Evolutionary conservation across 306 rosid genomes (phyloP).

Genomic region (Corylus avellana): DNA sequence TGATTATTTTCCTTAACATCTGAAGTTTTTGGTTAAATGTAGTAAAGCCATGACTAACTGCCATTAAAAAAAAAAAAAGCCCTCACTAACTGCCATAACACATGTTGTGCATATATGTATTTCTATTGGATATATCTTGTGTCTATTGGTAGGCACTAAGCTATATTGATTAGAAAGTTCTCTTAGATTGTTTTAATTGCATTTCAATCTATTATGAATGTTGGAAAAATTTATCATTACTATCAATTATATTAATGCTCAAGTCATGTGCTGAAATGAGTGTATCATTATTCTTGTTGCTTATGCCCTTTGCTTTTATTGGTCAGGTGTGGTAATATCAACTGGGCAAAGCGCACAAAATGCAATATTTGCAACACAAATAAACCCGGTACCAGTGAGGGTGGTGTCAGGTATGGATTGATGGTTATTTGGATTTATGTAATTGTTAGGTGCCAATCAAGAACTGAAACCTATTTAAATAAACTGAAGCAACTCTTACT

Average conservation of each 20-base stretch:
- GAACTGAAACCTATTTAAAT: not conserved
- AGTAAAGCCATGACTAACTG: not conserved
- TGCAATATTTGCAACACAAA: conserved; percentile 98
- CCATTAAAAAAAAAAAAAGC: not conserved
- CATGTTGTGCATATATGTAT: not conserved
- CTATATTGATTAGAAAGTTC: not conserved
- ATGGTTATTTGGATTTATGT: conserved; percentile 17
- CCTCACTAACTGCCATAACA: not conserved
- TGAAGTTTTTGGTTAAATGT: not conserved
- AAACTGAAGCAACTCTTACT: not conserved
- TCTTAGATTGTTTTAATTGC: not conserved
- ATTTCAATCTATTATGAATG: not conserved
- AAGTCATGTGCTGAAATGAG: conserved; percentile 1
- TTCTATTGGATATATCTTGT: not conserved
- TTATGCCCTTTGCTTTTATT: conserved; percentile 19
- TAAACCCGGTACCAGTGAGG: conserved; percentile 91
- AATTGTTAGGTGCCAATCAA: conserved; percentile 15
- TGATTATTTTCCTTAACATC: not conserved
- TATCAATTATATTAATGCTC: not conserved
- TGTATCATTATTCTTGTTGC: conserved; percentile 19
- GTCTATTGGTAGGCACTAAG: not conserved
- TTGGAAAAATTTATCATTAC: not conserved
- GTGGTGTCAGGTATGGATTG: conserved; percentile 85
- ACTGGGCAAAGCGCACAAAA: conserved; percentile 96
- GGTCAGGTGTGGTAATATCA: conserved; percentile 93